Conservation (phyloP, 306 rosid species). For the Quercus rubra region DNA sequence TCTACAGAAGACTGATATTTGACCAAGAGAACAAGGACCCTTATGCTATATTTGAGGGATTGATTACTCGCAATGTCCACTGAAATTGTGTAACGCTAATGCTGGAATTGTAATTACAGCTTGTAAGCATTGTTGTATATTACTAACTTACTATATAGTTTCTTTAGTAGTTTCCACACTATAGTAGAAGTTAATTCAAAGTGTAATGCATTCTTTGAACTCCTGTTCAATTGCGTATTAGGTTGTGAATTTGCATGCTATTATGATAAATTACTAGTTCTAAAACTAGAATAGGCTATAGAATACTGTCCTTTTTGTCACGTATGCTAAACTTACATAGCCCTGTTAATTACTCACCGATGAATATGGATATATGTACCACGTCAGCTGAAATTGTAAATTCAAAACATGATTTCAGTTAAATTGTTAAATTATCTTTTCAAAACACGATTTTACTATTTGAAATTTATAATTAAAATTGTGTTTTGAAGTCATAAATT, state of each 20-base stretch:
- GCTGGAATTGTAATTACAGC: slow-evolving; percentile 1
- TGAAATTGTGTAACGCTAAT: slow-evolving; percentile 14
- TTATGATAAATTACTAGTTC: slow-evolving; percentile 12
- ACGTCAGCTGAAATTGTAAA: accelerated
- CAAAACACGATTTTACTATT: accelerated
- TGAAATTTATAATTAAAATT: too few relatives aligned
- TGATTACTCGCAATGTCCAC: slow-evolving; percentile 73
- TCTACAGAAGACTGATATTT: slow-evolving; percentile 77
- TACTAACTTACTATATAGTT: neutral
- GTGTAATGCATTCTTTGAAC: slow-evolving; percentile 40
- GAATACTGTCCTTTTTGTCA: neutral
- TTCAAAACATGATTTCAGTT: too few relatives aligned
- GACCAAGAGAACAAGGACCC: slow-evolving; percentile 89
- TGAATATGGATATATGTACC: too few relatives aligned
- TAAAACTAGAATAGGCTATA: neutral
- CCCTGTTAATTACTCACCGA: too few relatives aligned
- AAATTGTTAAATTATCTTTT: too few relatives aligned
- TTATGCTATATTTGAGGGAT: slow-evolving; percentile 71
- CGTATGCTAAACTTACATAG: neutral
- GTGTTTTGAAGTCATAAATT: too few relatives aligned
- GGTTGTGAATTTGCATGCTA: slow-evolving; percentile 18
- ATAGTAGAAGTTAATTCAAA: slow-evolving; percentile 1
- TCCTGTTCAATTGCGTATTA: neutral
- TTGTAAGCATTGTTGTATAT: slow-evolving; percentile 17
- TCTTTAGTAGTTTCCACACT: slow-evolving; percentile 17